Evolutionary conservation across 2,329 filamentous ascomycete genomes (phyloP).

Genomic region (Ophiosphaerella narmari): DNA sequence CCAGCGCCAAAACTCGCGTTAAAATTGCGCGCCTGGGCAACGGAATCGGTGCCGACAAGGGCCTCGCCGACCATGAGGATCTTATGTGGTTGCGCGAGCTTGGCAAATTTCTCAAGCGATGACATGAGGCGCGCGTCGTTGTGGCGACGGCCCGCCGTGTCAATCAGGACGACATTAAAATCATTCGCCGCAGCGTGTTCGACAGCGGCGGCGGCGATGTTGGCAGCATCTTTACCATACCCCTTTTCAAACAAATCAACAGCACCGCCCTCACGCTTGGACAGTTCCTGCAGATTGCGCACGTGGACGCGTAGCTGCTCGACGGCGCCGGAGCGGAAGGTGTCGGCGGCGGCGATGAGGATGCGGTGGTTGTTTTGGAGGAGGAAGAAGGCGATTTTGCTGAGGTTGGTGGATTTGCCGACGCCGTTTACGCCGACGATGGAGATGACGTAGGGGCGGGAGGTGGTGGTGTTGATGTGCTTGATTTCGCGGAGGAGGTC

Average conservation of each 20-base stretch:
- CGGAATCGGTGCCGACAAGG: constrained; percentile 91
- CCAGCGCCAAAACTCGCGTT: constrained; percentile 86
- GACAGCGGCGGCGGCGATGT: constrained; percentile 95
- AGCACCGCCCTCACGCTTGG: constrained; percentile 74
- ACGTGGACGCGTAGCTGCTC: constrained; percentile 97
- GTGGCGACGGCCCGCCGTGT: constrained; percentile 91
- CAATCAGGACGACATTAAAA: constrained; percentile 94
- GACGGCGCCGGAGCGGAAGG: constrained; percentile 94
- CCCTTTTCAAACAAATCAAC: constrained; percentile 96
- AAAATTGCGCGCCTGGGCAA: constrained; percentile 95
- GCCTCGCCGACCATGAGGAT: constrained; percentile 97
- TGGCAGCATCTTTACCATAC: constrained; percentile 96
- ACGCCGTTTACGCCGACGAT: constrained; percentile 99
- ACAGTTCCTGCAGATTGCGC: constrained; percentile 87
- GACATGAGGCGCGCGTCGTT: constrained; percentile 97
- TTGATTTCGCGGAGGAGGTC: constrained; percentile 95
- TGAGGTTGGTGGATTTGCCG: constrained; percentile 95
- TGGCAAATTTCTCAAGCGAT: constrained; percentile 94
- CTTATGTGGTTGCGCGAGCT: constrained; percentile 94
- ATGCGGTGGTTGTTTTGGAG: constrained; percentile 97
- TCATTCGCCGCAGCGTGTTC: constrained; percentile 71
- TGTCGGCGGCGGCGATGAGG: constrained; percentile 91
- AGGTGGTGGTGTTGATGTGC: constrained; percentile 64
- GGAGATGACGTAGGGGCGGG: constrained; percentile 92
- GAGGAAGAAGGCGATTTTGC: constrained; percentile 97